Evolutionary conservation across 129 eudicot species (phyloP), one percentile per base, ranked within the genome.

Genomic region (Pulicaria dysenterica): DNA sequence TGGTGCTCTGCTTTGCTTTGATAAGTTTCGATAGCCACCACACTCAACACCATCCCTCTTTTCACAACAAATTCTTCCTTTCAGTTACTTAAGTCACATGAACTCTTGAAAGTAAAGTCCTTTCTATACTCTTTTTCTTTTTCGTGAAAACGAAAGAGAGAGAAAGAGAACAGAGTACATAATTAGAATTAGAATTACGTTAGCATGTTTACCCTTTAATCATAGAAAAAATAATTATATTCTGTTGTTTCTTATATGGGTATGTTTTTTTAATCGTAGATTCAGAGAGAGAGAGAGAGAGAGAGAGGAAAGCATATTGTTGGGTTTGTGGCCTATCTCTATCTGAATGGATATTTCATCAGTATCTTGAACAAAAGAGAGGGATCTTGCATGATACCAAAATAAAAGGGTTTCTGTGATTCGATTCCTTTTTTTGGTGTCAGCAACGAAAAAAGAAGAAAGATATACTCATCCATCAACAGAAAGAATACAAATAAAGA

Each of bases 351-450:
- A 61, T 50, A 54, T 60, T 31, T 49, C 36, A 11, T 10, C 6
- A 45, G 54, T 66, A 49, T 63, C 65, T n/a, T 53, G 44, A 74
- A 44, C 24, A 46, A 55, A 70, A 54, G 16, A n/a, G 71, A 17
- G 38, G 77, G 78, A 70, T 77, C 73, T 48, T 66, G 50, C 66
- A 64, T 65, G 79, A 50, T 77, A 58, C 76, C 64, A 36, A 78
- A 78, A 24, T 24, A 24, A 24, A 61, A 74, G 64, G 55, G 54
- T n/a, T 10, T 63, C 10, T 24, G 14, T 46, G 77, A 60, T 60
- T 73, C 39, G 61, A 61, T 59, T 73, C 69, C 10, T 59, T 46
- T 16, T 3, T 13, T 16, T 51, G n/a, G n/a, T 37, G 15, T 47
- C 60, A 63, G 14, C 75, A 43, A 64, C 19, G 16, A 62, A 48